Evolutionary conservation across 2,329 filamentous ascomycete species (phyloP).

Genomic region (Neurospora sp.): DNA sequence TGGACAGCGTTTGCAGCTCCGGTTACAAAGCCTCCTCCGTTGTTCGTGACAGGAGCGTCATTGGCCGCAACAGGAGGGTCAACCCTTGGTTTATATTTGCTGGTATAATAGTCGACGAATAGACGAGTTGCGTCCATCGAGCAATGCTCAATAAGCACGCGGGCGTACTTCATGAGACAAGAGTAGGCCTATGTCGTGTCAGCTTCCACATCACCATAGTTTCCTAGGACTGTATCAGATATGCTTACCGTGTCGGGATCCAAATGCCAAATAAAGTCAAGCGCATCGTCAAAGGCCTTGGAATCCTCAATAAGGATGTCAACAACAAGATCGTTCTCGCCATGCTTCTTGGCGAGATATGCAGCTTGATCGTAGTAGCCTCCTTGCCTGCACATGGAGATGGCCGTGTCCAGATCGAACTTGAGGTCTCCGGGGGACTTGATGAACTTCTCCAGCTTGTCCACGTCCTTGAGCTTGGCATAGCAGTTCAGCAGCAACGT

Average conservation of each 20-base stretch:
- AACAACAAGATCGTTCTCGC: slow-evolving; percentile 86
- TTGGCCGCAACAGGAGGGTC: slow-evolving; percentile 34
- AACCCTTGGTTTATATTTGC: slow-evolving; percentile 65
- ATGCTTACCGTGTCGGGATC: slow-evolving; percentile 66
- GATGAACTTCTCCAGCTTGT: slow-evolving; percentile 93
- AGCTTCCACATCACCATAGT: slow-evolving; percentile 16
- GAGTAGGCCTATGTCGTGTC: slow-evolving; percentile 57
- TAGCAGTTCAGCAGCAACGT: slow-evolving; percentile 94
- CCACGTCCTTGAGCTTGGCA: slow-evolving; percentile 92
- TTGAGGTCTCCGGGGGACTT: slow-evolving; percentile 90
- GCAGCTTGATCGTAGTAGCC: slow-evolving; percentile 96
- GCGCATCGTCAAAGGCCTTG: slow-evolving; percentile 76
- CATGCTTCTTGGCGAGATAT: slow-evolving; percentile 87
- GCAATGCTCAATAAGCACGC: slow-evolving; percentile 81
- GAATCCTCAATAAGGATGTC: slow-evolving; percentile 95
- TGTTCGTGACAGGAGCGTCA: slow-evolving; percentile 20
- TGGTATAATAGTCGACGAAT: slow-evolving; percentile 93
- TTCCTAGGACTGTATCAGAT: background rate
- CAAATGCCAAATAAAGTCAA: slow-evolving; percentile 84
- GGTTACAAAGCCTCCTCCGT: slow-evolving; percentile 35
- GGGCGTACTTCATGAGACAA: slow-evolving; percentile 90
- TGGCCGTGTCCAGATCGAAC: slow-evolving; percentile 94
- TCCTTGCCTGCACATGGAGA: slow-evolving; percentile 93
- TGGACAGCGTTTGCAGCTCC: slow-evolving; percentile 70
- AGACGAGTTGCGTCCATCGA: slow-evolving; percentile 72